Percentiles rank a stretch among this genome's conserved stretches.
phyloP scores from a whole-genome alignment of 106 monocot genomes.

The Allium sativum region DNA sequence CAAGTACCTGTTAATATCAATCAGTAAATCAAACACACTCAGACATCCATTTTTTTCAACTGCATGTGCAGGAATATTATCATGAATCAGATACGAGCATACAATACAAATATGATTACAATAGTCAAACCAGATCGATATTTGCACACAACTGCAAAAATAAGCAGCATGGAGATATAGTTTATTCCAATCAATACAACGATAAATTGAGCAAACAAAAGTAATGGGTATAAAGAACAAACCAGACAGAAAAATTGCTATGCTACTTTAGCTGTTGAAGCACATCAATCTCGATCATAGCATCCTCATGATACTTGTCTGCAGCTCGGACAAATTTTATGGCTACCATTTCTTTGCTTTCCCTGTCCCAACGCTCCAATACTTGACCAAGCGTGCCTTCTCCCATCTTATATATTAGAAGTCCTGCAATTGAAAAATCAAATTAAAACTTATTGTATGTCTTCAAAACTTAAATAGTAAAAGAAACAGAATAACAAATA shows the following conservation, averaged over 20 bases:
- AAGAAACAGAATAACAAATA: too few relatives aligned
- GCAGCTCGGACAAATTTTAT: constrained; percentile 75
- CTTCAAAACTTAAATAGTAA: too few relatives aligned
- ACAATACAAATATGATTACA: constrained; percentile 99
- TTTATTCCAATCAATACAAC: constrained; percentile 11
- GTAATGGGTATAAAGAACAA: constrained; percentile 7
- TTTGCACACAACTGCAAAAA: constrained; percentile 99
- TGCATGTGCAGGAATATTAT: constrained; percentile 28
- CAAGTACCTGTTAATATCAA: constrained; percentile 91
- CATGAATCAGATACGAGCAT: constrained; percentile 33
- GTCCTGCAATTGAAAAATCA: too few relatives aligned
- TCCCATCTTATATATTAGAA: too few relatives aligned
- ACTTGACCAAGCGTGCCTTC: constrained; percentile 93
- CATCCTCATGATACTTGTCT: constrained; percentile 82
- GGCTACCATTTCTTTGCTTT: constrained; percentile 62
- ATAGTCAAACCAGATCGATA: constrained; percentile 99
- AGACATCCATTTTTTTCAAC: constrained; percentile 22
- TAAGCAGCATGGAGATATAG: too few relatives aligned
- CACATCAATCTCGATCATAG: constrained; percentile 85
- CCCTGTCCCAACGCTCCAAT: constrained; percentile 76
- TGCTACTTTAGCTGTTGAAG: constrained; percentile 60
- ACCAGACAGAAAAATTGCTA: constrained; percentile 39
- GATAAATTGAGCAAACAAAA: background rate
- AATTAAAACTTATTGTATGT: too few relatives aligned
- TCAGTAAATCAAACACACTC: constrained; percentile 39